Conservation (phyloP, 495 filamentous ascomycete genomes). For the Letharia lupina region DNA sequence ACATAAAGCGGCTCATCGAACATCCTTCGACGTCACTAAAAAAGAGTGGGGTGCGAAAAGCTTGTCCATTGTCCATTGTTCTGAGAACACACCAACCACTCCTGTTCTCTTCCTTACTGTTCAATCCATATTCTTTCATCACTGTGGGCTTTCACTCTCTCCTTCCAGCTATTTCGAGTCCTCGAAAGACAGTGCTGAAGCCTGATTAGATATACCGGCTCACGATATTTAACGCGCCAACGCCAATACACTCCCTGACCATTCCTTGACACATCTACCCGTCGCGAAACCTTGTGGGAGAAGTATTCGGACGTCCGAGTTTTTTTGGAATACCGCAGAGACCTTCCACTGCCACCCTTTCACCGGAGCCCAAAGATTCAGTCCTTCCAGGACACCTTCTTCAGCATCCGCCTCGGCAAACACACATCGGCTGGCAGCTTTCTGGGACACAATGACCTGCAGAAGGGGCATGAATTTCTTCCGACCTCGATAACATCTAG, state of each 20-base stretch:
- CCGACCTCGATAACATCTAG: constrained; percentile 19
- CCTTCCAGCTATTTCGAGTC: background rate
- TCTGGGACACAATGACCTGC: constrained; percentile 8
- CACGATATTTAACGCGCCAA: background rate
- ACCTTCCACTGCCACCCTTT: background rate
- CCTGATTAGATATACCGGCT: constrained; percentile 3
- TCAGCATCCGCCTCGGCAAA: background rate
- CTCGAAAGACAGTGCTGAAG: background rate
- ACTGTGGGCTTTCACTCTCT: constrained; percentile 1
- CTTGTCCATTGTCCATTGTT: constrained; percentile 10
- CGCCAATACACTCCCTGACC: constrained; percentile 3
- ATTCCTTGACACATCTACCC: background rate
- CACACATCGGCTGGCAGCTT: background rate
- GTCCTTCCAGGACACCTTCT: background rate
- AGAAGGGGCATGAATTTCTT: constrained; percentile 10
- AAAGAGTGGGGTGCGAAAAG: constrained; percentile 6
- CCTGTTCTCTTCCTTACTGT: background rate
- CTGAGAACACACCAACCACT: constrained; percentile 5
- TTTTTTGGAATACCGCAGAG: background rate
- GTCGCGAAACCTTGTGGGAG: background rate
- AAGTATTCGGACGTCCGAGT: background rate
- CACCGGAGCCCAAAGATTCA: background rate
- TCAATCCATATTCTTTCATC: constrained; percentile 6
- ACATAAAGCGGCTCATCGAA: background rate
- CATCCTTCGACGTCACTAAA: constrained; percentile 3